Evolutionary conservation across 164 flowering plant species (phyloP).

Genomic region (Annona squamosa): DNA sequence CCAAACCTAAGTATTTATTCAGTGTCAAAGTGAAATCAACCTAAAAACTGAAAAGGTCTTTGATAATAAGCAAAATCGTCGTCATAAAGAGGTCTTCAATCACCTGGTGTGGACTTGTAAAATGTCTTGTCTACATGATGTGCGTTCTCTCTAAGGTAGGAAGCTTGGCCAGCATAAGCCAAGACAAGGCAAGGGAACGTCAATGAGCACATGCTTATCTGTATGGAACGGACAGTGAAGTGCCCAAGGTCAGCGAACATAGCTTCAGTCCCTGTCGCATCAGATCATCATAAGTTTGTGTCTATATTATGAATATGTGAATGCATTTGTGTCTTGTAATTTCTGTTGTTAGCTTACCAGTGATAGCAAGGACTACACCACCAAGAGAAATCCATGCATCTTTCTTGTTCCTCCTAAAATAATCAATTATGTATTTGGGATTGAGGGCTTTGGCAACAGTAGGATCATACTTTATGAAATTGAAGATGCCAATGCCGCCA

Average conservation of each 20-base stretch:
- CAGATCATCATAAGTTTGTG: background rate
- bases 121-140: slow-evolving; percentile 33
- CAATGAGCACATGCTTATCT: slow-evolving; percentile 49
- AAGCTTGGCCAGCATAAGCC: slow-evolving; percentile 67
- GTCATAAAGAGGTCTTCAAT: background rate
- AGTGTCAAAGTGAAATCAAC: background rate
- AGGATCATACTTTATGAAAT: slow-evolving; percentile 40
- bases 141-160: slow-evolving; percentile 43
- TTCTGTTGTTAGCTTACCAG: slow-evolving; percentile 27
- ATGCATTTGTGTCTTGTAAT: no score
- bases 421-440: slow-evolving; percentile 44
- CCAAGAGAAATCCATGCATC: slow-evolving; percentile 74
- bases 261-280: slow-evolving; percentile 62
- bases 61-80: background rate
- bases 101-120: slow-evolving; percentile 59
- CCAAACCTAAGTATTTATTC: background rate
- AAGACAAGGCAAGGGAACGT: slow-evolving; percentile 47
- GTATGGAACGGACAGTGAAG: slow-evolving; percentile 57
- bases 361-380: slow-evolving; percentile 47
- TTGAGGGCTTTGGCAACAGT: slow-evolving; percentile 45
- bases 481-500: slow-evolving; percentile 44
- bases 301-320: no score
- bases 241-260: slow-evolving; percentile 76
- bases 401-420: slow-evolving; percentile 45
- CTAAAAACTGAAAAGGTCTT: background rate